These are phyloP conservation scores for Pyrenophora tritici-repentis DNA, from an alignment of 2,329 filamentous ascomycete genomes.

Conservation along the genomic window DNA sequence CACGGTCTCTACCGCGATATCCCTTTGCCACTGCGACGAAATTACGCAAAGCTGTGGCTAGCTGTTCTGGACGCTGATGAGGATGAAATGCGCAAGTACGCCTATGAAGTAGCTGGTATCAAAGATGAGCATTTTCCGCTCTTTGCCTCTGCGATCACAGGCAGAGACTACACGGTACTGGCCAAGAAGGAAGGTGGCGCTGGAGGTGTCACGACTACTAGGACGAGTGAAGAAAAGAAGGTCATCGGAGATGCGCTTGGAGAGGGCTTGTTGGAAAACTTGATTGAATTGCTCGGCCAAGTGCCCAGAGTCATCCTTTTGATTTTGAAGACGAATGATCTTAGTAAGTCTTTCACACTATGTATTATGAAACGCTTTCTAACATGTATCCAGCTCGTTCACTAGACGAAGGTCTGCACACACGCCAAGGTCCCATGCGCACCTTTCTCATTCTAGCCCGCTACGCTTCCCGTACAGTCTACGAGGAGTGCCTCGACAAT, in stretches of 20 bases:
- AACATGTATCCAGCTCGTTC: slow-evolving; percentile 64
- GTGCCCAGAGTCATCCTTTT: slow-evolving; percentile 91
- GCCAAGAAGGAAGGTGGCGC: slow-evolving; percentile 51
- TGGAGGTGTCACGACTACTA: slow-evolving; percentile 55
- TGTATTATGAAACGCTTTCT: neutral
- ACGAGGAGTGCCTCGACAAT: slow-evolving; percentile 63
- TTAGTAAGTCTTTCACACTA: slow-evolving; percentile 62
- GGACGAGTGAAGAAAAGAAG: slow-evolving; percentile 79
- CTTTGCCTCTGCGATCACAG: slow-evolving; percentile 95
- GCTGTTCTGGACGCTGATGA: slow-evolving; percentile 92
- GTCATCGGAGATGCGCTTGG: slow-evolving; percentile 82
- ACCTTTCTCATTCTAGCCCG: slow-evolving; percentile 68
- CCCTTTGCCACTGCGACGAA: slow-evolving; percentile 73
- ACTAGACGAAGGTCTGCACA: slow-evolving; percentile 88
- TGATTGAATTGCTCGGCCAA: slow-evolving; percentile 84
- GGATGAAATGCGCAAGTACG: slow-evolving; percentile 82
- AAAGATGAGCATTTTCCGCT: slow-evolving; percentile 89
- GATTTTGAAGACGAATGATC: slow-evolving; percentile 96
- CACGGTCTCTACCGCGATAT: slow-evolving; percentile 97
- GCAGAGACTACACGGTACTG: slow-evolving; percentile 83
- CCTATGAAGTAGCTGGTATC: slow-evolving; percentile 85
- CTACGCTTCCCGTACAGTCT: slow-evolving; percentile 66
- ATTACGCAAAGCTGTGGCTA: slow-evolving; percentile 96
- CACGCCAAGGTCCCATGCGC: slow-evolving; percentile 65
- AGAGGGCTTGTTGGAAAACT: slow-evolving; percentile 84